A percentile compares a stretch with the other conserved stretches of the same genome.
Evolutionary conservation across 345 rosid species (phyloP).

Genomic region (Citrus mangshanensis): DNA sequence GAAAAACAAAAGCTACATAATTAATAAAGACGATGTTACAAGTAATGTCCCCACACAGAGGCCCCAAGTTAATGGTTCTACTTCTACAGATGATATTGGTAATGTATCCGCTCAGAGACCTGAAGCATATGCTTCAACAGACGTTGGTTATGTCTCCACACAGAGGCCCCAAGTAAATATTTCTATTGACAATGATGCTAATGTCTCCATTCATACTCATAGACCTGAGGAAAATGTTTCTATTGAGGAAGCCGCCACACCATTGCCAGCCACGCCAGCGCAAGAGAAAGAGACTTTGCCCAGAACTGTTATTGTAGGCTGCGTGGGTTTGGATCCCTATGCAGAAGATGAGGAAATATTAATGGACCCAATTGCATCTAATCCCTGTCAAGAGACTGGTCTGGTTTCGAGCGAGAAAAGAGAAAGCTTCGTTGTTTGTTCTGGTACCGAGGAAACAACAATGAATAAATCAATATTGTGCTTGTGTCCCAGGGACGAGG

Average conservation of each 20-base stretch:
- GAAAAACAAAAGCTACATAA: constrained; percentile 15
- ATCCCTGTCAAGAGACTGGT: neutral
- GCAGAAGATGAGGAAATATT: constrained; percentile 10
- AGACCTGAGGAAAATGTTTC: neutral
- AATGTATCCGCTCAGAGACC: neutral
- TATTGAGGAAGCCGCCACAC: neutral
- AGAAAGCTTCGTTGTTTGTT: neutral
- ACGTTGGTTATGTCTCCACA: neutral
- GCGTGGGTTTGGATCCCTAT: neutral
- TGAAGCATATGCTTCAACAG: neutral
- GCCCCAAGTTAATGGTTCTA: neutral
- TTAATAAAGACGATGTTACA: neutral
- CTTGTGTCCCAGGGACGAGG: neutral
- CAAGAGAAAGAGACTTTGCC: constrained; percentile 22
- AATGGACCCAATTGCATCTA: neutral
- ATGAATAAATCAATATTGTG: neutral
- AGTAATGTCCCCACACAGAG: neutral
- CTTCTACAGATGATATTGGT: neutral
- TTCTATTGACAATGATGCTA: neutral
- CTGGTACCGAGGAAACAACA: neutral
- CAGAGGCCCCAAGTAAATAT: neutral
- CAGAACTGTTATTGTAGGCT: neutral
- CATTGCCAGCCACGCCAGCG: constrained; percentile 8
- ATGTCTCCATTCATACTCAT: neutral
- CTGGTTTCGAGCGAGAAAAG: constrained; percentile 7